These are phyloP conservation scores for Carex kokanica DNA, from an alignment of 176 grass and related monocot genomes.

Conservation along the genomic window DNA sequence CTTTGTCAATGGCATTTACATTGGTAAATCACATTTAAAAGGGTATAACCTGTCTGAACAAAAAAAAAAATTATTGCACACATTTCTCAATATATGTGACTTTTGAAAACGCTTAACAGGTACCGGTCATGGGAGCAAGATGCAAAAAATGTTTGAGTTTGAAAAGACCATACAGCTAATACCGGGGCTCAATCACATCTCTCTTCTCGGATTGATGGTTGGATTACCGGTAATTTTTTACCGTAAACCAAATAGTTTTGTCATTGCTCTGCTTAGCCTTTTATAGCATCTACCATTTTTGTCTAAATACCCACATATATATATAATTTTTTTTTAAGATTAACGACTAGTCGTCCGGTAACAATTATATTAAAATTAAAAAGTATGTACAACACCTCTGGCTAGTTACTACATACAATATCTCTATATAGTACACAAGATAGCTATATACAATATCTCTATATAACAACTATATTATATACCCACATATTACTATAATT, in stretches of 20 bases:
- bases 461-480: no score
- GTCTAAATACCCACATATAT: not conserved
- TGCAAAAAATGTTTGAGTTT: constrained; percentile 65
- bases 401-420: no score
- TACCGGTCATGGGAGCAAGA: constrained; percentile 53
- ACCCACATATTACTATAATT: not conserved
- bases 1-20: constrained; percentile 49
- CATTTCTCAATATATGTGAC: not conserved
- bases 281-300: not conserved
- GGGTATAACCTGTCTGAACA: not conserved
- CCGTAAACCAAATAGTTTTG: not conserved
- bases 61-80: not conserved
- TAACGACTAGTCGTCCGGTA: no score
- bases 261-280: not conserved
- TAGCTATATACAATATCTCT: no score
- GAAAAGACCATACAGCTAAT: constrained; percentile 38
- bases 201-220: constrained; percentile 37
- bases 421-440: no score
- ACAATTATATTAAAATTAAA: no score
- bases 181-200: constrained; percentile 49
- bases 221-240: constrained; percentile 37
- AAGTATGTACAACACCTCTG: no score
- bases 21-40: constrained; percentile 39
- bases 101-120: constrained; percentile 25
- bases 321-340: no score